phyloP scores from a whole-genome alignment of 2,329 filamentous ascomycete genomes.

The Monilinia polystroma region DNA sequence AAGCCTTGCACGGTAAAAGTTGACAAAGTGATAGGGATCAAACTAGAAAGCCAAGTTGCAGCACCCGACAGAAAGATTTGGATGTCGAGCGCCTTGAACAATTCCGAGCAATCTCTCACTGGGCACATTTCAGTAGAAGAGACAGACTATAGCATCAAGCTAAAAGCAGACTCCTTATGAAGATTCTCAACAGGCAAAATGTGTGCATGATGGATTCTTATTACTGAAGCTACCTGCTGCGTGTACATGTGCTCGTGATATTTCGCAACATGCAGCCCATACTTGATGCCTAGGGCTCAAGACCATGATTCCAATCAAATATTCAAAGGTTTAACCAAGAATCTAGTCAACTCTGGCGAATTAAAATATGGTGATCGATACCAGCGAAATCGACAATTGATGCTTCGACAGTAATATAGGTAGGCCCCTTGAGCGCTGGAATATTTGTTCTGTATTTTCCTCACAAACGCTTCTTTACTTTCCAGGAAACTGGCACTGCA shows the following conservation, averaged over 20 bases:
- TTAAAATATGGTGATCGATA: not conserved
- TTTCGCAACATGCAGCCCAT: not conserved
- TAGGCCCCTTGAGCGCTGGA: not conserved
- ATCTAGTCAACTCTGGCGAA: not conserved
- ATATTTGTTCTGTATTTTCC: not conserved
- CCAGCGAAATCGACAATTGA: not conserved
- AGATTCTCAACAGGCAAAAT: too few relatives aligned
- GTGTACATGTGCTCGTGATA: too few relatives aligned
- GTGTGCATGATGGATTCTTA: not conserved
- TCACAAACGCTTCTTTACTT: not conserved
- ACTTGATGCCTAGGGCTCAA: not conserved
- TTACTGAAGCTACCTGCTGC: too few relatives aligned
- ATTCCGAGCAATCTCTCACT: not conserved
- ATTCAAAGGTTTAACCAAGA: rapidly evolving
- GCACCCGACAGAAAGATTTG: rapidly evolving
- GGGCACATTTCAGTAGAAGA: not conserved
- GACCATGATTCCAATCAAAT: rapidly evolving
- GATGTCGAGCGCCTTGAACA: not conserved
- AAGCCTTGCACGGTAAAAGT: not conserved
- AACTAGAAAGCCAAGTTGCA: not conserved
- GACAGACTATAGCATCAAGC: not conserved
- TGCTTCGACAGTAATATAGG: not conserved
- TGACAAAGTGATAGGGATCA: not conserved
- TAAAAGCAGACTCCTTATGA: not conserved
- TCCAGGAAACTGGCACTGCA: not conserved